Evolutionary conservation across 2,329 filamentous ascomycete genomes (phyloP), one percentile per base, ranked within the genome.

Genomic region (Ceratocystis huliohia): DNA sequence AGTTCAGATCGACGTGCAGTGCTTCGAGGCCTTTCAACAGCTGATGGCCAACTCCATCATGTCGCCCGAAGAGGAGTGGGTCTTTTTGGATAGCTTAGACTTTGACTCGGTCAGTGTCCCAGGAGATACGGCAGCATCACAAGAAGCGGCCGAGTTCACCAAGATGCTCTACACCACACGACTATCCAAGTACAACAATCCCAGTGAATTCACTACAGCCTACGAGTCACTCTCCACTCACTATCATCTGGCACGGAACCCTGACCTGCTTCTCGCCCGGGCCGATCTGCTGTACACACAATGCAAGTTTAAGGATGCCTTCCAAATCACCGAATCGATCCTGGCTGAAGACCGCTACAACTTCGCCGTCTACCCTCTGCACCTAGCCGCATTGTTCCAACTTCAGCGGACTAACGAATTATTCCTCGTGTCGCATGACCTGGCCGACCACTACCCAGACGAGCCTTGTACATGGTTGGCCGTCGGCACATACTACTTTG

Each of bases 21-120:
- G 94, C 76, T 97, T 96, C 73, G 94, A 99, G 76, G 94, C 94
- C 0, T 97, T 99, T 73, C 92, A 96, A 72, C 92, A 97, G 78
- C 83, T 99, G 66, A 96, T 97, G 86, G 91, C 91, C 77, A 99
- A 99, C 77, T 89, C 89, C 22, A 81, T 99, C 69, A 88, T 99
- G 84, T 85, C 84, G 61, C 91, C 92, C 0, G 86, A 89, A 45
- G 92, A 96, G 75, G 92, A 96, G 74, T 90, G 93, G 83, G 83
- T 87, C 63, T 96, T 96, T 69, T 81, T 96, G 56, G 88, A 94
- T 70, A 90, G 88, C 64, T 82, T 96, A 25, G 86, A 96, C 76
- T 99, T 99, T 74, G 91, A 96, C 74, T 85, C 88, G 22, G 87
- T 97, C 69, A 80, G 81, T 5, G 82, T 87, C 1, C 77, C 79